These are phyloP conservation scores for Fusarium multiceps DNA, from an alignment of 2,329 filamentous ascomycete genomes.

Conservation along the genomic window DNA sequence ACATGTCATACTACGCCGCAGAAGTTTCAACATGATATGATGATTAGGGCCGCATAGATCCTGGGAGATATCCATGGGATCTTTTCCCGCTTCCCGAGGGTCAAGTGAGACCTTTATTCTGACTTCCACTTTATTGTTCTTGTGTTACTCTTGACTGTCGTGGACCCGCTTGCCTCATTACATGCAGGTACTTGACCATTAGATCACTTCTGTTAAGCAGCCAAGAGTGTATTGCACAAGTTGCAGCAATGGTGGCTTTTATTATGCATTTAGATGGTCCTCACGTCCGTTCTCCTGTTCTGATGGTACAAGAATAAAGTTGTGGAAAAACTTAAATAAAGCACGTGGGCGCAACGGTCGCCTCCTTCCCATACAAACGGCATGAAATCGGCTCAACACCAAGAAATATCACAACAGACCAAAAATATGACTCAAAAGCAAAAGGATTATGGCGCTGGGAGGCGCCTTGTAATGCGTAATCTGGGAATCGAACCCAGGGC, in stretches of 20 bases:
- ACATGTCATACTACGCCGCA: slow-evolving; percentile 1
- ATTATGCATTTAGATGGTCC: too few species aligned
- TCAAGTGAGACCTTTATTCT: not conserved
- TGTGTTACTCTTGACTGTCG: not conserved
- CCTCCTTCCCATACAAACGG: not conserved
- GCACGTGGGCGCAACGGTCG: not conserved
- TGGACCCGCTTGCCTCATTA: too few species aligned
- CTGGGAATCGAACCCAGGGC: slow-evolving; percentile 10
- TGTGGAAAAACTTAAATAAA: not conserved
- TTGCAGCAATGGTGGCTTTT: too few species aligned
- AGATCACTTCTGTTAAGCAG: too few species aligned
- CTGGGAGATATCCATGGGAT: not conserved
- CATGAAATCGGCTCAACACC: not conserved
- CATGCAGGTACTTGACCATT: too few species aligned
- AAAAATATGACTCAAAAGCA: not conserved
- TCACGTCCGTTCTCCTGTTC: too few species aligned
- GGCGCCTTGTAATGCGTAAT: not conserved
- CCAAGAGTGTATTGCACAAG: too few species aligned
- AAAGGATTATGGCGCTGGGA: fast-evolving
- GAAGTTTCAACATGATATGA: not conserved
- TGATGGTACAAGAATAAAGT: not conserved
- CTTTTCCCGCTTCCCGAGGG: not conserved
- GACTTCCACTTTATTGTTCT: not conserved
- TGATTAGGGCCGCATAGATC: fast-evolving
- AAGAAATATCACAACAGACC: not conserved